Conservation (phyloP, 1,284 basidiomycete genomes). For the Lignosus rhinocerotis region DNA sequence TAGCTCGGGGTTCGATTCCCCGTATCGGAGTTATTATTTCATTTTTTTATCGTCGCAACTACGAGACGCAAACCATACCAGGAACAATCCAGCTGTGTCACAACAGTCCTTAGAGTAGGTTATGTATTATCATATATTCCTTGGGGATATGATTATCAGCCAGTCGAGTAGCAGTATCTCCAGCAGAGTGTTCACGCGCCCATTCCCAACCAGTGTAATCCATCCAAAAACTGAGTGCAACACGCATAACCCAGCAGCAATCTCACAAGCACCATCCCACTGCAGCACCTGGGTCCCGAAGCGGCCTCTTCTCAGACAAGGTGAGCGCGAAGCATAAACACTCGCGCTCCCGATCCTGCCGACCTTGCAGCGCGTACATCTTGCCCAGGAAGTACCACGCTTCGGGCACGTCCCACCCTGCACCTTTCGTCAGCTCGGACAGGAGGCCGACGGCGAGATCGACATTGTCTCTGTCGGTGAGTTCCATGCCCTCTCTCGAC, state of each 20-base stretch:
- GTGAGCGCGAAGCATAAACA: slow-evolving; percentile 74
- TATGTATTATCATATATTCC: too few relatives aligned
- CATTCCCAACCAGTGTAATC: too few relatives aligned
- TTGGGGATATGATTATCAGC: too few relatives aligned
- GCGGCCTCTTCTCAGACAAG: slow-evolving; percentile 67
- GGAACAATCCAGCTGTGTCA: too few relatives aligned
- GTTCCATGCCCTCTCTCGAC: slow-evolving; percentile 19
- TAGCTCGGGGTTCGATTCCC: slow-evolving; percentile 79
- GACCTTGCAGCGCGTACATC: slow-evolving; percentile 74
- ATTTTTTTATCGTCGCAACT: too few relatives aligned
- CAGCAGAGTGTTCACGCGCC: too few relatives aligned
- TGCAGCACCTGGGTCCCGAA: slow-evolving; percentile 63
- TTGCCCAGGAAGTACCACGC: slow-evolving; percentile 90
- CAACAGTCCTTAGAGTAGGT: too few relatives aligned
- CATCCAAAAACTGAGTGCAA: too few relatives aligned
- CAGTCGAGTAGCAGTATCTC: too few relatives aligned
- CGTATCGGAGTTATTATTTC: slow-evolving; percentile 43
- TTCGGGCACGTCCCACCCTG: slow-evolving; percentile 88
- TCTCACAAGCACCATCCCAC: slow-evolving; percentile 70
- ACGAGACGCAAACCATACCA: too few relatives aligned
- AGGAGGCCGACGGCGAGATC: slow-evolving; percentile 75
- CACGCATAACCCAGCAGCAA: too few relatives aligned
- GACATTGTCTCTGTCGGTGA: slow-evolving; percentile 50
- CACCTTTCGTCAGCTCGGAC: slow-evolving; percentile 57
- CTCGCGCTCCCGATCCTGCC: slow-evolving; percentile 71